These are phyloP conservation scores for Lindgomyces ingoldianus DNA, from an alignment of 495 filamentous ascomycete genomes.

Conservation along the genomic window DNA sequence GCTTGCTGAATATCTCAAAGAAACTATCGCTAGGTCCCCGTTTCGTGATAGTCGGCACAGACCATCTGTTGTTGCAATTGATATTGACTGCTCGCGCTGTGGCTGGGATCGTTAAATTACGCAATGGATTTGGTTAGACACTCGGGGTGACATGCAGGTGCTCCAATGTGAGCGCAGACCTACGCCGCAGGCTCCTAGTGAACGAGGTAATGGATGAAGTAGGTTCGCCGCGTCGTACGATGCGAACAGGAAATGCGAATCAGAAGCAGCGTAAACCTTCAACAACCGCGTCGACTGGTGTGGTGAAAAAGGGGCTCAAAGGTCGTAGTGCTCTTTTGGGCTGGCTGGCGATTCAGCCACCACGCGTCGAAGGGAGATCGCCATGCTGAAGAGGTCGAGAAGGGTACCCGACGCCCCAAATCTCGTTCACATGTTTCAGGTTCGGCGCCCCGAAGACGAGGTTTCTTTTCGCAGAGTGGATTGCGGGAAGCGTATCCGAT, in stretches of 20 bases:
- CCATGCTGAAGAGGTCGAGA: too few species aligned
- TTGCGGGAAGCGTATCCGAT: not conserved
- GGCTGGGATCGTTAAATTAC: too few species aligned
- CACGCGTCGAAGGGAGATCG: not conserved
- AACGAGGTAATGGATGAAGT: not conserved
- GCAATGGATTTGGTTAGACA: not conserved
- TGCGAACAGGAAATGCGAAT: too few species aligned
- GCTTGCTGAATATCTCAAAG: too few species aligned
- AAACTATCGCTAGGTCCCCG: not conserved
- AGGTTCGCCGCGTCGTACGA: not conserved
- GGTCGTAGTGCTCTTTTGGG: not conserved
- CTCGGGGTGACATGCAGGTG: not conserved
- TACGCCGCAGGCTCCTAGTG: not conserved
- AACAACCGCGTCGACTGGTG: too few species aligned
- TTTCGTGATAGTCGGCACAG: slow-evolving; percentile 14
- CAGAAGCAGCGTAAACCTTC: too few species aligned
- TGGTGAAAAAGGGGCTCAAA: not conserved
- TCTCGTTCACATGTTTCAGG: not conserved
- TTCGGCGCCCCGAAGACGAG: not conserved
- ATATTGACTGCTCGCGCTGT: too few species aligned
- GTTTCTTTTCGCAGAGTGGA: not conserved
- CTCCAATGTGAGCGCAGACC: not conserved
- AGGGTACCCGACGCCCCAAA: not conserved
- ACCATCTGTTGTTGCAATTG: slow-evolving; percentile 8
- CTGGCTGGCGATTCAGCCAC: not conserved